phyloP scores from a whole-genome alignment of 805 yeast genomes.

The Priceomyces fermenticarens region DNA sequence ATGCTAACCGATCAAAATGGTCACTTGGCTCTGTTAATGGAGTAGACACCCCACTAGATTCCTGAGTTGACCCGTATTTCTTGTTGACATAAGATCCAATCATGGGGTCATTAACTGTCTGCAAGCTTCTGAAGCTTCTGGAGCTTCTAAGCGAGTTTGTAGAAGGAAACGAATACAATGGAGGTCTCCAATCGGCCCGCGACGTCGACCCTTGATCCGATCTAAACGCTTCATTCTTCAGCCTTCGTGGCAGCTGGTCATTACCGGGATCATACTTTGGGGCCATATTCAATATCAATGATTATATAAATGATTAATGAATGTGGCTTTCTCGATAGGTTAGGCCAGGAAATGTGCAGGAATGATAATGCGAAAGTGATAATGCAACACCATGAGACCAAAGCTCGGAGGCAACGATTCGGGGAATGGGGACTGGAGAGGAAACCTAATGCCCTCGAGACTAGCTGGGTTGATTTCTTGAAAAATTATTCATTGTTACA shows the following conservation, averaged over 20 bases:
- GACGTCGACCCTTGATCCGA: too few species aligned
- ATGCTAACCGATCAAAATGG: constrained; percentile 20
- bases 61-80: neutral
- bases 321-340: too few species aligned
- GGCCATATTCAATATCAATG: constrained; percentile 3
- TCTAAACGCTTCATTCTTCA: neutral
- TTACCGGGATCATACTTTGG: constrained; percentile 1
- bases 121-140: constrained; percentile 9
- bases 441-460: too few species aligned
- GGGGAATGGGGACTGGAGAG: too few species aligned
- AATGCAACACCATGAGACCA: too few species aligned
- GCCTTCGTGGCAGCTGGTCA: constrained; percentile 1
- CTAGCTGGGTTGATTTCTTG: too few species aligned
- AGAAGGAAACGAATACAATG: constrained; percentile 25
- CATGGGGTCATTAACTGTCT: constrained; percentile 15
- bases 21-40: constrained; percentile 7
- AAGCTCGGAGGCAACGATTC: too few species aligned
- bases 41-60: constrained; percentile 1
- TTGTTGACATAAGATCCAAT: constrained; percentile 11
- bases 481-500: too few species aligned
- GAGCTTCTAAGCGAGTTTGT: constrained; percentile 19
- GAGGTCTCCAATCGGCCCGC: constrained; percentile 18
- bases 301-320: neutral
- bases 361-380: too few species aligned
- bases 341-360: too few species aligned